These are phyloP conservation scores for Globisporangium sylvaticum DNA, from an alignment of 352 stramenopile genomes.

Conservation along the genomic window DNA sequence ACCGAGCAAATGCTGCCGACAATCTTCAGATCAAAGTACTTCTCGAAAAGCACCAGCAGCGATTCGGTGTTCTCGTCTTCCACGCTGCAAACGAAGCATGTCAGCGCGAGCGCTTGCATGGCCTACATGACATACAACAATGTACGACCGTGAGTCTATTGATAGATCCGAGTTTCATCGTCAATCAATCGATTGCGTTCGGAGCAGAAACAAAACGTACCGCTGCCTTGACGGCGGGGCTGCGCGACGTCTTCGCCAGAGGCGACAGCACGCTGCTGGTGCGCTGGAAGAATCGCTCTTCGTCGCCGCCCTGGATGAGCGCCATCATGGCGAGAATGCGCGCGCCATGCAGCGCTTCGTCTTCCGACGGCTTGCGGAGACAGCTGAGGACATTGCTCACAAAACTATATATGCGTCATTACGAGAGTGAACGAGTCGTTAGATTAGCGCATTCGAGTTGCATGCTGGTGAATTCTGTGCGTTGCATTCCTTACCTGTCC, in stretches of 20 bases:
- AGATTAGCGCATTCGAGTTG: not conserved
- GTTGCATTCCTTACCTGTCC: slow-evolving; percentile 44
- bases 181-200: not conserved
- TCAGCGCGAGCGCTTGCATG: slow-evolving; percentile 63
- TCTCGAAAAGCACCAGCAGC: slow-evolving; percentile 58
- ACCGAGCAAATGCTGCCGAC: slow-evolving; percentile 53
- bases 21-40: slow-evolving; percentile 69
- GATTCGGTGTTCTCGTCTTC: slow-evolving; percentile 75
- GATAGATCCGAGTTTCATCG: not conserved
- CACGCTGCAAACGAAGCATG: slow-evolving; percentile 74
- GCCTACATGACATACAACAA: slow-evolving; percentile 27
- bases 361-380: slow-evolving; percentile 66
- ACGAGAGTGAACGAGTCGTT: not conserved
- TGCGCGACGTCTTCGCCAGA: slow-evolving; percentile 62
- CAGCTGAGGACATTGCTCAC: slow-evolving; percentile 64
- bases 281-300: slow-evolving; percentile 77
- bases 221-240: slow-evolving; percentile 54
- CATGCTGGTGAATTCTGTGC: not conserved
- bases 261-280: slow-evolving; percentile 66
- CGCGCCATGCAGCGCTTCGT: slow-evolving; percentile 56
- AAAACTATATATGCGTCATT: slow-evolving; percentile 39
- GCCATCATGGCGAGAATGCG: slow-evolving; percentile 72
- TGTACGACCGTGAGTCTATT: slow-evolving; percentile 1
- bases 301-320: slow-evolving; percentile 67
- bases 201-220: slow-evolving; percentile 25